phyloP scores from a whole-genome alignment of 176 grass and related monocot genomes.

The Stipa capillata region DNA sequence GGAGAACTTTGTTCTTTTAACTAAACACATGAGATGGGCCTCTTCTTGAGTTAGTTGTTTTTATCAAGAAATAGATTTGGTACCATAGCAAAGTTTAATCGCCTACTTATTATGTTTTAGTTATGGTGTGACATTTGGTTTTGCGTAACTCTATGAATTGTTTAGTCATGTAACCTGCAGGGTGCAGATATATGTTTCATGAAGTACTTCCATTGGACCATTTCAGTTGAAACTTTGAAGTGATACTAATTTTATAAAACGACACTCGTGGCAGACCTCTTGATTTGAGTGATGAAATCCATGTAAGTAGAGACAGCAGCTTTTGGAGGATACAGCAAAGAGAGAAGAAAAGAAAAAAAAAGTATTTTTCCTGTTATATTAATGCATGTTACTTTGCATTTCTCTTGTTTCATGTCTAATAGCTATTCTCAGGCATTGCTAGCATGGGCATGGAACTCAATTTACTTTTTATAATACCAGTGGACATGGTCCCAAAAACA shows the following conservation, averaged over 20 bases:
- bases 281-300: not conserved
- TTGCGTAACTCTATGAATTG: not conserved
- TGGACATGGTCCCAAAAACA: no score
- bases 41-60: slow-evolving; percentile 5
- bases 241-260: not conserved
- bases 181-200: not conserved
- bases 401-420: not conserved
- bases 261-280: not conserved
- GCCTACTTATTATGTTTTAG: not conserved
- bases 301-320: not conserved
- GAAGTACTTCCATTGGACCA: not conserved
- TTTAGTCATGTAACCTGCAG: not conserved
- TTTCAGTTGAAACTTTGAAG: not conserved
- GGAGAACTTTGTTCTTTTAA: not conserved
- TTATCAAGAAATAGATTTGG: not conserved
- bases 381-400: not conserved
- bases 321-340: not conserved
- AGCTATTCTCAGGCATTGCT: not conserved
- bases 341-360: not conserved
- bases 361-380: not conserved
- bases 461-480: no score
- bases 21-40: not conserved
- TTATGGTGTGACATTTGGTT: not conserved
- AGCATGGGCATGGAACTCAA: no score
- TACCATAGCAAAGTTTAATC: not conserved